Base-by-base conservation (phyloP, 176 grass and related monocot species). In the Avena sativa region DNA sequence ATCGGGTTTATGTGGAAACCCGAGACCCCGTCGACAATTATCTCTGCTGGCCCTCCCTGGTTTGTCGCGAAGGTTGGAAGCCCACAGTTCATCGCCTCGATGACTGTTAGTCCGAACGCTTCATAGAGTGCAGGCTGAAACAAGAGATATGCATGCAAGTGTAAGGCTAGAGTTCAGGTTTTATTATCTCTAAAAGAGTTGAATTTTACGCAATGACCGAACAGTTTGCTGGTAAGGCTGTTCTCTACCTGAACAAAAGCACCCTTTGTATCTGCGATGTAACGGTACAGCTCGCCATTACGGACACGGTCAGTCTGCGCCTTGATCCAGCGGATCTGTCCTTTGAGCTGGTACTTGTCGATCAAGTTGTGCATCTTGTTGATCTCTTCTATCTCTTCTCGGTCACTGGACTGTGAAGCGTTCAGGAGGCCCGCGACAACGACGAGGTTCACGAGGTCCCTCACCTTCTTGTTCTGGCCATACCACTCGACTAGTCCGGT, bases 1-100 rank as follows among this genome's bases (percentile, higher is more conserved):
- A 63, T 62, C 1, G 97, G 97, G 83, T 99, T 87, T 81, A 99
- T 90, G 68, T 99, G 97, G 90, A 99, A 99, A 65, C 97, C 97
- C 0, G 97, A 99, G 66, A 99, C 80, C 12, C 92, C 94, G 5
- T 99, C 90, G 12, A 99, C 92, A 63, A 99, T 96, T 56, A 99
- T 99, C 87, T 99, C 97, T 17, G 90, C 97, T 0, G 97, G 97
- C 4, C 97, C 94, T 80, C 94, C 97, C 71, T 96, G 87, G 80
- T 99, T 93, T 61, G 97, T 99, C 36, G 94, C 97, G 32, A 99
- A 99, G 68, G 97, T 96, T 23, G 90, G 89, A 25, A 99, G 34
- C 12, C 97, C 97, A 1, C 97, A 99, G 74, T 99, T 99, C 97
- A 99, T 96, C 6, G 97, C 94, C 87, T 99, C 97, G 17, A 96